phyloP scores from a whole-genome alignment of 495 filamentous ascomycete genomes.

The Daldinia concentrica region DNA sequence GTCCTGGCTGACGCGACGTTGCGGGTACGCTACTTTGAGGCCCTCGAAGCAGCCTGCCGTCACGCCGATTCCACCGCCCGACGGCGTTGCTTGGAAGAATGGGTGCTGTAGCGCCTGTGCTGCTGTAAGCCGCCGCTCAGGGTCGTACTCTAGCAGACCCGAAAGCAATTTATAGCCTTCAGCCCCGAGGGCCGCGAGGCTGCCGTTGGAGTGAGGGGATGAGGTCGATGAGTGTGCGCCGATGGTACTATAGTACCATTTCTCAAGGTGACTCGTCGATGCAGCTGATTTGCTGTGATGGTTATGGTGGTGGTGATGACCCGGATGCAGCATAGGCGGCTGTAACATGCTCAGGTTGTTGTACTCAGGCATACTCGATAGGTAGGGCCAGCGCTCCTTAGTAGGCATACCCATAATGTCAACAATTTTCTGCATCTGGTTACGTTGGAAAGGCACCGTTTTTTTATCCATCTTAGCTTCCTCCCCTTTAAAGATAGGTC shows the following conservation, averaged over 20 bases:
- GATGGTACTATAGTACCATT: slow-evolving; percentile 67
- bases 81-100: slow-evolving; percentile 70
- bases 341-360: slow-evolving; percentile 73
- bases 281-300: slow-evolving; percentile 56
- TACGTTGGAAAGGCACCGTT: slow-evolving; percentile 94
- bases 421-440: slow-evolving; percentile 98
- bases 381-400: slow-evolving; percentile 87
- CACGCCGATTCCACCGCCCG: slow-evolving; percentile 36
- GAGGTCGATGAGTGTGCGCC: slow-evolving; percentile 58
- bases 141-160: slow-evolving; percentile 90
- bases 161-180: slow-evolving; percentile 84
- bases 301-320: slow-evolving; percentile 54
- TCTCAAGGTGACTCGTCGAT: slow-evolving; percentile 58
- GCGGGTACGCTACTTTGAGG: slow-evolving; percentile 84
- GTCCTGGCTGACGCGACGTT: slow-evolving; percentile 88
- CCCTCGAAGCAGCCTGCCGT: slow-evolving; percentile 90
- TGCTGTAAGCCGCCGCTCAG: slow-evolving; percentile 85
- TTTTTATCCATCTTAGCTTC: slow-evolving; percentile 99
- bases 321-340: slow-evolving; percentile 56
- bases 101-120: slow-evolving; percentile 84
- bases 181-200: slow-evolving; percentile 67
- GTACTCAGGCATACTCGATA: slow-evolving; percentile 84
- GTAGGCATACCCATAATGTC: slow-evolving; percentile 92
- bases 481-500: slow-evolving; percentile 98
- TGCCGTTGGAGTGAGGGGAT: slow-evolving; percentile 43